These are phyloP conservation scores for Lonicera japonica DNA, from an alignment of 129 eudicot genomes.

Conservation along the genomic window DNA sequence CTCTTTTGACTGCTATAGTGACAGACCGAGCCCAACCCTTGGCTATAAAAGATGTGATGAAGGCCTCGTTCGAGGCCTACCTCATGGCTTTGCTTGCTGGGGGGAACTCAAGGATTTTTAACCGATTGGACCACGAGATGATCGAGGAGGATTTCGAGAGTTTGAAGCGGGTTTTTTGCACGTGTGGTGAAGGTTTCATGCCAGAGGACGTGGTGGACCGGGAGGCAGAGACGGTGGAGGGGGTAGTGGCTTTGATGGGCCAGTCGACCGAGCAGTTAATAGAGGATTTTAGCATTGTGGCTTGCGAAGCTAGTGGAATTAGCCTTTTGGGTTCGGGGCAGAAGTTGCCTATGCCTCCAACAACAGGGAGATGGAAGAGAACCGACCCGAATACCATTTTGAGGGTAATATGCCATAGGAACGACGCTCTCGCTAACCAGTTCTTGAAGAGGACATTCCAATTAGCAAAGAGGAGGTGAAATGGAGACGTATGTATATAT, in stretches of 20 bases:
- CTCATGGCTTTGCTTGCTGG: slow-evolving; percentile 86
- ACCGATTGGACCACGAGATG: slow-evolving; percentile 48
- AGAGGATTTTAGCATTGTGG: slow-evolving; percentile 60
- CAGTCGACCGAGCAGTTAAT: slow-evolving; percentile 71
- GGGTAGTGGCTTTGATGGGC: slow-evolving; percentile 74
- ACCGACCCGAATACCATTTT: slow-evolving; percentile 84
- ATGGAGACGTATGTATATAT: slow-evolving; percentile 2
- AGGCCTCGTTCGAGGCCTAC: slow-evolving; percentile 74
- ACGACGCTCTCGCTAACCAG: slow-evolving; percentile 56
- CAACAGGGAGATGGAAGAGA: slow-evolving; percentile 81
- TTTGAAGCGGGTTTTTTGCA: slow-evolving; percentile 47
- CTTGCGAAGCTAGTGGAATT: slow-evolving; percentile 59
- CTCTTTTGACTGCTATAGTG: slow-evolving; percentile 66
- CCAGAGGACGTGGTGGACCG: slow-evolving; percentile 50
- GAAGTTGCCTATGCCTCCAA: slow-evolving; percentile 79
- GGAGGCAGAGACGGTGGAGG: slow-evolving; percentile 67
- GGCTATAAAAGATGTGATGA: slow-evolving; percentile 81
- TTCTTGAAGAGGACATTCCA: slow-evolving; percentile 79
- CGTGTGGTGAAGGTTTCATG: slow-evolving; percentile 51
- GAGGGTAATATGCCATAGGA: slow-evolving; percentile 76
- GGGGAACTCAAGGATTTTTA: slow-evolving; percentile 52
- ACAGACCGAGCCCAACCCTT: slow-evolving; percentile 60
- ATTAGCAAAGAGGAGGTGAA: slow-evolving; percentile 62
- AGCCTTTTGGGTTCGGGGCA: slow-evolving; percentile 45
- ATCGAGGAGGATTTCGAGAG: slow-evolving; percentile 71